These are phyloP conservation scores for Bretziella fagacearum DNA, from an alignment of 2,329 filamentous ascomycete species.

Conservation along the genomic window DNA sequence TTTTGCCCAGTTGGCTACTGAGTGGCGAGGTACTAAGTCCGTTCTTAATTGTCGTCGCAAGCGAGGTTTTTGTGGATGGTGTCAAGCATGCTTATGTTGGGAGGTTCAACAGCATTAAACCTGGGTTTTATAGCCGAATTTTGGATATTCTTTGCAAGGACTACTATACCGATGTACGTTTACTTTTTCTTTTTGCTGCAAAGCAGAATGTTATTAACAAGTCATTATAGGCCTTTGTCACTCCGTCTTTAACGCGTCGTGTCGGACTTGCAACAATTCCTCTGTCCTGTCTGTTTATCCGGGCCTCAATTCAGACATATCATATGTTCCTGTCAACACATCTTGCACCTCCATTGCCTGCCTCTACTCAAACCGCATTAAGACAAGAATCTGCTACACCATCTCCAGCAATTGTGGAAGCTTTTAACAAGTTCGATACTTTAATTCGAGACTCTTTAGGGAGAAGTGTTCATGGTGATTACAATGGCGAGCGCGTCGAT, in stretches of 20 bases:
- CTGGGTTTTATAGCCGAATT: slow-evolving; percentile 73
- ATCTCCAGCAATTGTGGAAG: slow-evolving; percentile 59
- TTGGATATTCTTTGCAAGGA: slow-evolving; percentile 92
- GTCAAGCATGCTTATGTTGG: slow-evolving; percentile 95
- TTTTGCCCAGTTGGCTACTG: slow-evolving; percentile 60
- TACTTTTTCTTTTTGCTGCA: not conserved
- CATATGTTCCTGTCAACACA: slow-evolving; percentile 93
- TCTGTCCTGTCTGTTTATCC: slow-evolving; percentile 84
- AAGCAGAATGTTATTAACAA: slow-evolving; percentile 13
- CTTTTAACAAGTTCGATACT: slow-evolving; percentile 61
- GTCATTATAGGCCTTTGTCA: slow-evolving; percentile 61
- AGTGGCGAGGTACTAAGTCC: slow-evolving; percentile 81
- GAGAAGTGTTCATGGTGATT: slow-evolving; percentile 47
- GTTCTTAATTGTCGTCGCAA: slow-evolving; percentile 84
- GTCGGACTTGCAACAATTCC: slow-evolving; percentile 85
- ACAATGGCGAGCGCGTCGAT: slow-evolving; percentile 16
- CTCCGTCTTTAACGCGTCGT: slow-evolving; percentile 76
- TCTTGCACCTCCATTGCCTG: slow-evolving; percentile 53
- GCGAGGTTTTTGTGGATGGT: slow-evolving; percentile 93
- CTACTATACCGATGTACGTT: slow-evolving; percentile 77
- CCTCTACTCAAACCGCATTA: slow-evolving; percentile 46
- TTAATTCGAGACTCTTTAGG: slow-evolving; percentile 61
- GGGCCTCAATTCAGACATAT: slow-evolving; percentile 87
- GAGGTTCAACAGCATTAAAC: slow-evolving; percentile 96
- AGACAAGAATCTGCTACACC: slow-evolving; percentile 44